These are phyloP conservation scores for Neocallimastix lanati DNA, from an alignment of 192 early-diverging fungal genomes.

Conservation along the genomic window DNA sequence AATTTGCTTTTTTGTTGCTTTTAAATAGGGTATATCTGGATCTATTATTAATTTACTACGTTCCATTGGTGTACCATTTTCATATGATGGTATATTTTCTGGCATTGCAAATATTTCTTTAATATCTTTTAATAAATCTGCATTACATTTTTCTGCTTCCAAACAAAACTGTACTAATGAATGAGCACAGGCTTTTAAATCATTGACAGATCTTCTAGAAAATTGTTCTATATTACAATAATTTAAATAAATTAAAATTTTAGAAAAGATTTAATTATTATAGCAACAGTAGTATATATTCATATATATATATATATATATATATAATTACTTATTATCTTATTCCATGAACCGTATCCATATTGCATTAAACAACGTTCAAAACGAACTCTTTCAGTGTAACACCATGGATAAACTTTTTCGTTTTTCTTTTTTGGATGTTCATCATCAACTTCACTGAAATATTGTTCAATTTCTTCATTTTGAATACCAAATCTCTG, in stretches of 20 bases:
- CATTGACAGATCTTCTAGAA: slow-evolving; percentile 27
- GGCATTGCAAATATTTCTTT: slow-evolving; percentile 1
- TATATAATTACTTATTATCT: slow-evolving; percentile 14
- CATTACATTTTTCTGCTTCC: not conserved
- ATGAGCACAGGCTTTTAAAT: slow-evolving; percentile 34
- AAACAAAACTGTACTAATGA: slow-evolving; percentile 20
- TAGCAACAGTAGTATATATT: too few species aligned
- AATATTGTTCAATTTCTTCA: slow-evolving; percentile 7
- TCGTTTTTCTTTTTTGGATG: not conserved
- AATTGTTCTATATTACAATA: slow-evolving; percentile 24
- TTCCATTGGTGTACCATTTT: slow-evolving; percentile 46
- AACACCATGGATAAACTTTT: slow-evolving; percentile 20
- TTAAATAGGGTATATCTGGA: slow-evolving; percentile 2
- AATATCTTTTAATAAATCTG: slow-evolving; percentile 4
- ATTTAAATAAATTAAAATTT: too few species aligned
- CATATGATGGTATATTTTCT: slow-evolving; percentile 21
- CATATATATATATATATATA: too few species aligned
- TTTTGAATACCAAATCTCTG: slow-evolving; percentile 38
- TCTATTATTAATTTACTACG: slow-evolving; percentile 25
- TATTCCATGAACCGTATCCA: slow-evolving; percentile 36
- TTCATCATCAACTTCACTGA: slow-evolving; percentile 7
- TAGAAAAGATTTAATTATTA: too few species aligned
- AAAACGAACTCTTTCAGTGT: slow-evolving; percentile 24
- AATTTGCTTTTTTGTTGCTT: slow-evolving; percentile 10
- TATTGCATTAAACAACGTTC: slow-evolving; percentile 32